phyloP scores from a whole-genome alignment of 768 basidiomycete genomes.

The Amanita exitialis region DNA sequence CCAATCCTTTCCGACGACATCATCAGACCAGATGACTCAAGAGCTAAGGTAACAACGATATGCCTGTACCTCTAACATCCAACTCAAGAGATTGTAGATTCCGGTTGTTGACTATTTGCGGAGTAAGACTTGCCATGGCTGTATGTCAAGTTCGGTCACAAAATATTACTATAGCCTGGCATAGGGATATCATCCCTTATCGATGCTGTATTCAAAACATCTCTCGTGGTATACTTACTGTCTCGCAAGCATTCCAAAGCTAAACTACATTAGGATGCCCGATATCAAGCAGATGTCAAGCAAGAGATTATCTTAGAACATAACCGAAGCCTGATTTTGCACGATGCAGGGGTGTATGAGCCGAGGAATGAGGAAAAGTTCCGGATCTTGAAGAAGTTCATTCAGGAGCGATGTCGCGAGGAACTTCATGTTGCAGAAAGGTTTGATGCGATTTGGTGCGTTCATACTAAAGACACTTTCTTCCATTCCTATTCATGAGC shows the following conservation, averaged over 20 bases:
- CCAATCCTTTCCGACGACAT: too few species aligned
- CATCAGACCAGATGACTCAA: too few species aligned
- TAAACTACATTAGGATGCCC: not conserved
- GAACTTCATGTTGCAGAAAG: not conserved
- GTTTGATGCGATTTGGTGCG: not conserved
- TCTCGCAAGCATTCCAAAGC: not conserved
- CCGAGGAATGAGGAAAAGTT: not conserved
- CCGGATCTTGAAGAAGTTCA: not conserved
- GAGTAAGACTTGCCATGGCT: slow-evolving; percentile 56
- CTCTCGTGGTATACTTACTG: not conserved
- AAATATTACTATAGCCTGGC: not conserved
- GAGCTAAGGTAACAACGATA: too few species aligned
- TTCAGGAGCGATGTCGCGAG: slow-evolving; percentile 6
- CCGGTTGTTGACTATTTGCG: too few species aligned
- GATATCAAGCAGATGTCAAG: not conserved
- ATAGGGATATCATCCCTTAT: too few species aligned
- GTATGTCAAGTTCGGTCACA: slow-evolving; percentile 13
- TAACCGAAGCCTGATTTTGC: not conserved
- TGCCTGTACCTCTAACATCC: too few species aligned
- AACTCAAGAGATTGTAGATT: too few species aligned
- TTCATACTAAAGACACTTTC: not conserved
- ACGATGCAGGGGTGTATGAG: not conserved
- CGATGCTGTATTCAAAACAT: not conserved
- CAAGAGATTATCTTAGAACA: not conserved
- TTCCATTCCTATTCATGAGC: too few species aligned